These are phyloP conservation scores for Colletotrichum navitas DNA, from an alignment of 2,329 filamentous ascomycete genomes.

Conservation along the genomic window DNA sequence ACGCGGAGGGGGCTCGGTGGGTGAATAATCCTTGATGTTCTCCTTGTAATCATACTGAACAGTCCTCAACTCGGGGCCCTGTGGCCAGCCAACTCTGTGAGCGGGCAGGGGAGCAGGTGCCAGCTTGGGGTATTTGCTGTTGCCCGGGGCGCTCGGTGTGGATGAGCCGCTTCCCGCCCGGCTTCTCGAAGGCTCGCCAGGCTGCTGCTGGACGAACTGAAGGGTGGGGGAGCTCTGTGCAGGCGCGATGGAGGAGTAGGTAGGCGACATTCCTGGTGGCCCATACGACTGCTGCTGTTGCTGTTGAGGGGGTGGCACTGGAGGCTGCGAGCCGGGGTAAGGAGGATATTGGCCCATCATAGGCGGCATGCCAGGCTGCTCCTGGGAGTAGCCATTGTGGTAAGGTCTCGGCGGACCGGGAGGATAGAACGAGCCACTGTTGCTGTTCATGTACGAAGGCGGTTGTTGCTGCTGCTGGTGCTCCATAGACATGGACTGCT, in stretches of 20 bases:
- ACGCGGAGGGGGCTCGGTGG: constrained; percentile 67
- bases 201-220: constrained; percentile 40
- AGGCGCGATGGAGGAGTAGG: constrained; percentile 40
- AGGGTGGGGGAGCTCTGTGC: constrained; percentile 38
- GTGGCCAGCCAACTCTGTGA: constrained; percentile 60
- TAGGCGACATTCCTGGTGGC: constrained; percentile 37
- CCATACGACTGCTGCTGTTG: constrained; percentile 24
- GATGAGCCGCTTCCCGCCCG: constrained; percentile 42
- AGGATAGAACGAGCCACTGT: constrained; percentile 39
- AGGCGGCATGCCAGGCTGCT: constrained; percentile 35
- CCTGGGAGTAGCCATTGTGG: constrained; percentile 37
- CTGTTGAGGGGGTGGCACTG: constrained; percentile 16
- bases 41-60: constrained; percentile 67
- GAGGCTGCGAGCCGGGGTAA: constrained; percentile 24
- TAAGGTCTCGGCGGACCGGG: constrained; percentile 38
- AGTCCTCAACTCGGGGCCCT: constrained; percentile 67
- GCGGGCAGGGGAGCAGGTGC: constrained; percentile 69
- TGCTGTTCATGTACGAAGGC: constrained; percentile 35
- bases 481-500: constrained; percentile 26
- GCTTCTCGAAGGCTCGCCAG: constrained; percentile 31
- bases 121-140: constrained; percentile 63
- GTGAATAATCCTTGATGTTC: constrained; percentile 69
- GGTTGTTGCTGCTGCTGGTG: constrained; percentile 36
- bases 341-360: constrained; percentile 35
- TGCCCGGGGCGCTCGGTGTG: constrained; percentile 38